Base-by-base conservation (phyloP, 2,329 filamentous ascomycete species). In the Pezicula rhizophila region DNA sequence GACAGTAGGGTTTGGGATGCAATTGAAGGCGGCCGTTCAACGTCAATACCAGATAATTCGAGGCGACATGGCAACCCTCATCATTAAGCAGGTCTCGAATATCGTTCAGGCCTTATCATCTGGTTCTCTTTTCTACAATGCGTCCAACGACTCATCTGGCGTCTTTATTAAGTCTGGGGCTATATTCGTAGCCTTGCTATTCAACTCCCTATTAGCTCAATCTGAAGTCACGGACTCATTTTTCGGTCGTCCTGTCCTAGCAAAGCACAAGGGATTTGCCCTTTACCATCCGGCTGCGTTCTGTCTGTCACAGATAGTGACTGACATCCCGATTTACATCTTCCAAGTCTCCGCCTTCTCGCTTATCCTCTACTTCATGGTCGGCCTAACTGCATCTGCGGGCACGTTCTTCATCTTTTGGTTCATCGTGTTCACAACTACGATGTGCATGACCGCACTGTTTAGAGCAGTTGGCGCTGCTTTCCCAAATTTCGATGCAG, bases 81-180 rank as follows among this genome's bases (percentile, higher is more conserved):
- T 82, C 52, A 80, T 84, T 65, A 84, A 82, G 60, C 80, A 85
- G 55, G 64, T 71, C 4, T 73, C 75, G 0, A 81, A 77, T 1
- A 58, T 85, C 6, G 57, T 72, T 0, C 79, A 84, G 57, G 80
- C 82, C 0, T 64, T 87, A 5, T 77, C 87, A 49, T 71, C 76
- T 1, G 83, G 82, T 5, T 85, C 82, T 0, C 70, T 87, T 3
- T 87, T 87, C 66, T 87, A 86, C 65, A 73, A 82, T 48, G 77
- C 82, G 0, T 74, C 81, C 0, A 51, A 67, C 23, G 79, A 75
- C 44, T 78, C 80, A 0, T 70, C 65, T 1, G 84, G 83, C 7
- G 64, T 87, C 0, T 87, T 87, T 61, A 60, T 78, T 56, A 85
- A 85, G 57, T 73, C 75, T 0, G 84, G 83, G 46, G 75, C 81